Base-by-base conservation (phyloP, 75 land plant species). In the Isoetes taiwanensis region DNA sequence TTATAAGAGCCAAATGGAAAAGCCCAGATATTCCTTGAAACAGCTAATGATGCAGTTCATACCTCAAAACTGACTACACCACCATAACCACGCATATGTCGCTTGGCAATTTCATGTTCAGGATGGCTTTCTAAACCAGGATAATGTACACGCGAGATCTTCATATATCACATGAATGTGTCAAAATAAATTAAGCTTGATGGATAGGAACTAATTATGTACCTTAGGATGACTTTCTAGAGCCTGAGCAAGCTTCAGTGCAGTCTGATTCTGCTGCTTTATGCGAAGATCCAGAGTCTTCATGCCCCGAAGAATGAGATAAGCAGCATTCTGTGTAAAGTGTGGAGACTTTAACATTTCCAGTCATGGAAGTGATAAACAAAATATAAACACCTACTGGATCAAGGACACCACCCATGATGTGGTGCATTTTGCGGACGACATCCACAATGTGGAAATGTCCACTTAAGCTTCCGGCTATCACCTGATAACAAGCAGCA, bases 21-120 rank as follows among this genome's bases (percentile, higher is more conserved):
- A n/a, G n/a, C n/a, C n/a, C n/a, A n/a, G n/a, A n/a, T n/a, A n/a
- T n/a, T n/a, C n/a, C n/a, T n/a, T n/a, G n/a, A n/a, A n/a, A n/a
- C n/a, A n/a, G n/a, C n/a, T n/a, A n/a, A n/a, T n/a, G n/a, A n/a
- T 11, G 31, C 2, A 9, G 53, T 9, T n/a, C 74, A 28, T 33
- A 87, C 98, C 84, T 91, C 98, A 81, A 91, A 91, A 78, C 95
- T 91, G 43, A 91, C 80, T n/a, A 91, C 95, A 58, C 98, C 98
- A 62, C 95, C 98, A 75, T 79, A 91, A 43, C 98, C 98, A 72
- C 72, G 68, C 98, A 91, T 91, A 62, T 91, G 98, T 40, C 52
- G 50, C 48, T 78, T 81, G 65, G 98, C 95, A 77, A 91, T 74
- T 61, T 84, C 48, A 64, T 86, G 82, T 57, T 91, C 98, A 58